phyloP scores from a whole-genome alignment of 805 yeast species.

The Metschnikowia lunata region DNA sequence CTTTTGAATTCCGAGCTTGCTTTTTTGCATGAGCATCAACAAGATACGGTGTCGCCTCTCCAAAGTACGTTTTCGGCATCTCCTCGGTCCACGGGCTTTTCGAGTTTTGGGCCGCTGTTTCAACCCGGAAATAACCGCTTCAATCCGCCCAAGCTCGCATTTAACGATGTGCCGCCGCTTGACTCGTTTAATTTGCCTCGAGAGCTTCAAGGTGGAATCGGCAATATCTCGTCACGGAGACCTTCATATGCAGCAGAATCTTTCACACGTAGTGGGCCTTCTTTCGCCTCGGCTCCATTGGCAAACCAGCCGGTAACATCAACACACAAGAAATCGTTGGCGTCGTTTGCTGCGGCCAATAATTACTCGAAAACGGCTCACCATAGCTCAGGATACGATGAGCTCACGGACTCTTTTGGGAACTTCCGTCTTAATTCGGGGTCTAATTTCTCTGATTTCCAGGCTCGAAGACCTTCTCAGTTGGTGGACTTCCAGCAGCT shows the following conservation, averaged over 20 bases:
- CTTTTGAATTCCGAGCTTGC: slow-evolving; percentile 8
- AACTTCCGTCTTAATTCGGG: slow-evolving; percentile 23
- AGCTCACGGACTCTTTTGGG: slow-evolving; percentile 28
- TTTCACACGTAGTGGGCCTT: slow-evolving; percentile 34
- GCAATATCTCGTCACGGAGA: slow-evolving; percentile 60
- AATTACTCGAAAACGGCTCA: slow-evolving; percentile 19
- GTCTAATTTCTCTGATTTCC: slow-evolving; percentile 35
- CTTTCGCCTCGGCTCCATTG: background rate
- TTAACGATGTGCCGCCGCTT: background rate
- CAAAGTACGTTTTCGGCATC: slow-evolving; percentile 1
- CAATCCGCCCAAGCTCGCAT: background rate
- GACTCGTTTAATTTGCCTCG: slow-evolving; percentile 47
- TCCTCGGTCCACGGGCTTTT: background rate
- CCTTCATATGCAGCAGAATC: slow-evolving; percentile 72
- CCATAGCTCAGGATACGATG: slow-evolving; percentile 19
- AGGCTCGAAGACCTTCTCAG: slow-evolving; percentile 41
- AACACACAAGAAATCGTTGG: slow-evolving; percentile 16
- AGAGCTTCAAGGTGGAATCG: slow-evolving; percentile 63
- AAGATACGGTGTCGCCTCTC: slow-evolving; percentile 5
- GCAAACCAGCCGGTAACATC: background rate
- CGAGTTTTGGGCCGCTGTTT: background rate
- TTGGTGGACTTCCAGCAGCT: slow-evolving; percentile 27
- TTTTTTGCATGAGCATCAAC: slow-evolving; percentile 4
- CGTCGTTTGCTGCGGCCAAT: slow-evolving; percentile 29
- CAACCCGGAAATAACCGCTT: background rate